A percentile compares a stretch with the other conserved stretches of the same genome.
Conservation (phyloP, 2,329 filamentous ascomycete genomes). For the Aspergillus flavus region DNA sequence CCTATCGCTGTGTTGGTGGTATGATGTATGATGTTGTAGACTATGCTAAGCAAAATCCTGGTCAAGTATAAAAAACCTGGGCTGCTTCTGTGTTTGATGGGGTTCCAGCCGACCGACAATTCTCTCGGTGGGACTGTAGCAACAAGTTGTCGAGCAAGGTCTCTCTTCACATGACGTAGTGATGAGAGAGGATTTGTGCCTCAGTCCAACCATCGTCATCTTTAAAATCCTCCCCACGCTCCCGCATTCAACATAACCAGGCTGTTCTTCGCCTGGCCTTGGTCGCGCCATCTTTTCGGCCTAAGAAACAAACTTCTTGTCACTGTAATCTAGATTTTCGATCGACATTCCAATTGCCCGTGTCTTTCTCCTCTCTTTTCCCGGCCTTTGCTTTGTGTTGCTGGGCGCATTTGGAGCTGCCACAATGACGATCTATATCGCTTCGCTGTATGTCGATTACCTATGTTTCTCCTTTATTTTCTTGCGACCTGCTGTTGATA, state of each 20-base stretch:
- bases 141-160: not conserved
- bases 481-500: slow-evolving; percentile 10
- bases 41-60: not conserved
- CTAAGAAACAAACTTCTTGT: not conserved
- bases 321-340: not conserved
- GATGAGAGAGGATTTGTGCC: slow-evolving; percentile 23
- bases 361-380: slow-evolving; percentile 7
- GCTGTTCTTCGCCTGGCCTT: not conserved
- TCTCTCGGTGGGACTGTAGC: slow-evolving; percentile 3
- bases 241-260: not conserved
- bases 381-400: not conserved
- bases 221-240: not conserved
- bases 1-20: not conserved
- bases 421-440: slow-evolving; percentile 63
- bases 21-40: not conserved
- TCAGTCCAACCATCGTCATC: not conserved
- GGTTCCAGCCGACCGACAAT: not conserved
- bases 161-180: slow-evolving; percentile 38
- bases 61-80: not conserved
- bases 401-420: slow-evolving; percentile 1
- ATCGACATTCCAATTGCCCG: slow-evolving; percentile 8
- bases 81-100: not conserved
- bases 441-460: slow-evolving; percentile 53
- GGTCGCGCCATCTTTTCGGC: not conserved
- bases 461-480: not conserved